Evolutionary conservation across 345 rosid species (phyloP).

Genomic region (sweet orange (Citrus sinensis)): DVS_A1.0 CM039161.1:23993501-23994000

Average conservation of each 20-base stretch:
- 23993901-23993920: conserved; percentile 43
- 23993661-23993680: conserved; percentile 51
- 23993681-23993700: conserved; percentile 40
- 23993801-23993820: conserved; percentile 20
- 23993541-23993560: too few relatives aligned
- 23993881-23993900: conserved; percentile 36
- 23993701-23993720: conserved; percentile 46
- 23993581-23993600: not conserved
- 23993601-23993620: not conserved
- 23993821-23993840: conserved; percentile 19
- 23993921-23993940: conserved; percentile 39
- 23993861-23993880: conserved; percentile 43
- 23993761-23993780: conserved; percentile 25
- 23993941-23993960: conserved; percentile 52
- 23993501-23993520: too few relatives aligned
- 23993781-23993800: conserved; percentile 40
- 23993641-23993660: conserved; percentile 57
- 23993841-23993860: conserved; percentile 37
- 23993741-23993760: conserved; percentile 43
- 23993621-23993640: conserved; percentile 34
- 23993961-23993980: conserved; percentile 50
- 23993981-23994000: conserved; percentile 29
- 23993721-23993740: conserved; percentile 45
- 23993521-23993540: not conserved
- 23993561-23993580: too few relatives aligned